Base-by-base conservation (phyloP, 2,329 filamentous ascomycete genomes). In the Exophiala sideris region DNA sequence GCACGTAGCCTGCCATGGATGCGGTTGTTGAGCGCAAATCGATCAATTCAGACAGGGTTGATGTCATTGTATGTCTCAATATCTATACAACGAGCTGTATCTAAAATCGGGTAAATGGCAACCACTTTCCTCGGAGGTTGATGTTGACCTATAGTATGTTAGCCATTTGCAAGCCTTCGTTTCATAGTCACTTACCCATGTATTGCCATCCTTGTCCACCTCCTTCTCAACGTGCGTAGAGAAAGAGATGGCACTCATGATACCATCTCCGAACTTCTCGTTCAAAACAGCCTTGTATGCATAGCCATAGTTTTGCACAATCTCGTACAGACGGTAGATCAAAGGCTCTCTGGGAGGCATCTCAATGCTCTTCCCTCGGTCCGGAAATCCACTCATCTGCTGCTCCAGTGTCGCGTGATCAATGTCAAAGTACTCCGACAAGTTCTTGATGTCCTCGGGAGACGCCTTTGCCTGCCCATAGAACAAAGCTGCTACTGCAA, bases 231-330 rank as follows among this genome's bases (percentile, higher is more conserved):
- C 88, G 67, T 90, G 90, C 0, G 90, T 95, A 48, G 84, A 88
- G 71, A 96, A 96, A 12, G 85, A 84, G 67, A 96, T 96, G 1
- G 91, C 92, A 68, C 90, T 95, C 92, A 97, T 96, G 67, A 97
- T 97, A 1, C 92, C 92, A 68, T 91, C 88, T 0, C 88, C 88
- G 68, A 90, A 91, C 79, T 96, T 96, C 80, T 97, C 92, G 64
- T 97, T 96, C 71, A 96, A 70, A 3, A 97, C 82, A 0, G 91
- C 91, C 79, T 96, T 96, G 75, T 95, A 96, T 1, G 91, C 89
- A 70, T 96, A 95, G 1, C 92, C 92, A 67, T 96, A 96, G 71
- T 96, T 97, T 76, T 96, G 91, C 58, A 97, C 86, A 68, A 96
- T 88, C 78, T 97, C 92, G 70, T 90, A 96, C 56, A 96, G 71